Conservation (phyloP, 2,329 filamentous ascomycete genomes). For the Cercospora sp. region DNA sequence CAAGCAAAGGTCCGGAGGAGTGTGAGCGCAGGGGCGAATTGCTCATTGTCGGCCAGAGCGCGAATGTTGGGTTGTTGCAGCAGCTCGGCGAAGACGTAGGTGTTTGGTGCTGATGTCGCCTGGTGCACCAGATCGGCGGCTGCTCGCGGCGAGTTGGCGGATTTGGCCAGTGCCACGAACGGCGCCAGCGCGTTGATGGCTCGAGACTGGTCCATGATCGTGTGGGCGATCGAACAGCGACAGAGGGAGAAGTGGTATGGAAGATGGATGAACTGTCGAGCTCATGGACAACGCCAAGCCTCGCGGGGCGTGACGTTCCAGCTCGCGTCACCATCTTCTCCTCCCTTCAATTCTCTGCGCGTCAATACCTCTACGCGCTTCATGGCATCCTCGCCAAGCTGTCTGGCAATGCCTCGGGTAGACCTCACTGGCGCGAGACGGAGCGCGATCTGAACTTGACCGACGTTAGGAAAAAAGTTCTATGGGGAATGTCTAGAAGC, state of each 20-base stretch:
- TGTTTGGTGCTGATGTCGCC: constrained; percentile 85
- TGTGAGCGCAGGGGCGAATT: constrained; percentile 64
- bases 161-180: constrained; percentile 86
- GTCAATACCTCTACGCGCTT: background rate
- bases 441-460: background rate
- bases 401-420: background rate
- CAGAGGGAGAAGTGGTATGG: background rate
- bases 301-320: background rate
- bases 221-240: background rate
- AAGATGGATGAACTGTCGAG: background rate
- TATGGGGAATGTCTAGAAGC: background rate
- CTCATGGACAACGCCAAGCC: background rate
- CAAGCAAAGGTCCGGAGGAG: constrained; percentile 89
- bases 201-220: constrained; percentile 68
- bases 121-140: constrained; percentile 82
- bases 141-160: constrained; percentile 78
- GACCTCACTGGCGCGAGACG: background rate
- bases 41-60: constrained; percentile 62
- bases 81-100: constrained; percentile 93
- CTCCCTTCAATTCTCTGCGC: background rate
- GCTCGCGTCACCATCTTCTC: background rate
- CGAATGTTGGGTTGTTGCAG: constrained; percentile 78
- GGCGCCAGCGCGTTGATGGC: constrained; percentile 68
- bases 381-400: background rate
- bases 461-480: background rate